These are phyloP conservation scores for Diaporthe velutina DNA, from an alignment of 2,329 filamentous ascomycete species.

Conservation along the genomic window DNA sequence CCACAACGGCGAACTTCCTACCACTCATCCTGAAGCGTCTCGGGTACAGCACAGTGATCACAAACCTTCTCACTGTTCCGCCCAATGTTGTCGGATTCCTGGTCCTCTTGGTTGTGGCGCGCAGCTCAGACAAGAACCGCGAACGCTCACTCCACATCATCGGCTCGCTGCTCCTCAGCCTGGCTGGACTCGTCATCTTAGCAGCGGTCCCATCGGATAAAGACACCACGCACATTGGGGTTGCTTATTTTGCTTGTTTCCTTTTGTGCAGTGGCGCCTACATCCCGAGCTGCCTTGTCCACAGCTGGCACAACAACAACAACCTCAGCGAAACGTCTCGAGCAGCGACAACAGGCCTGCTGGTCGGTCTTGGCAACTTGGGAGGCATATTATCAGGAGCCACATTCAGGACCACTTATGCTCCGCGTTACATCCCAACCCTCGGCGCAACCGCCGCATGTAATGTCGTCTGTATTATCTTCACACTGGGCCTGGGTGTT, in stretches of 20 bases:
- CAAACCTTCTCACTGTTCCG: conserved; percentile 62
- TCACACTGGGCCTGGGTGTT: conserved; percentile 52
- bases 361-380: conserved; percentile 62
- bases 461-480: conserved; percentile 56
- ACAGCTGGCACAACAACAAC: conserved; percentile 67
- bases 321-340: conserved; percentile 63
- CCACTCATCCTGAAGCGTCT: conserved; percentile 60
- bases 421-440: conserved; percentile 62
- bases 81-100: conserved; percentile 62
- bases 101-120: conserved; percentile 57
- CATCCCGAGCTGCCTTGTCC: conserved; percentile 60
- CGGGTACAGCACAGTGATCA: conserved; percentile 58
- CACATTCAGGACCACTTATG: conserved; percentile 61
- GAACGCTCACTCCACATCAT: conserved; percentile 62
- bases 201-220: conserved; percentile 55
- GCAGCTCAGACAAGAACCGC: conserved; percentile 57
- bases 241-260: conserved; percentile 65
- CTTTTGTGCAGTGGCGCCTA: conserved; percentile 60
- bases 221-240: conserved; percentile 51
- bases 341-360: conserved; percentile 60
- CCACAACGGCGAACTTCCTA: conserved; percentile 58
- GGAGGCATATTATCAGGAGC: conserved; percentile 59
- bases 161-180: conserved; percentile 50
- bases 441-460: conserved; percentile 55
- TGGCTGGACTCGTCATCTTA: conserved; percentile 59